Evolutionary conservation across 345 rosid species (phyloP).

Genomic region (Kernera saxatilis): DNA sequence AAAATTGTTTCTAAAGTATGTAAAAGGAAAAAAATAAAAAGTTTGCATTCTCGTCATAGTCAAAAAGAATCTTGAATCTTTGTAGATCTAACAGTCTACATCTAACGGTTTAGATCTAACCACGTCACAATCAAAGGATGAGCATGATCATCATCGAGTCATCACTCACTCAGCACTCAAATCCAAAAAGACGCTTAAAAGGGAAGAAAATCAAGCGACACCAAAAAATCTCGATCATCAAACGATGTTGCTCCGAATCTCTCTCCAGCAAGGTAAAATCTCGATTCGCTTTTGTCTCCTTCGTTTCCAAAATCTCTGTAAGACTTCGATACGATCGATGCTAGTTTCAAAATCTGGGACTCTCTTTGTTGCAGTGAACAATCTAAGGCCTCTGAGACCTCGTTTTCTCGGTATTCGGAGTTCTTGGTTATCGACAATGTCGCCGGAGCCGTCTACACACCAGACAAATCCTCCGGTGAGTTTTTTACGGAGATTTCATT

Average conservation of each 20-base stretch:
- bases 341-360: too few relatives aligned
- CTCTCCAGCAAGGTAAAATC: slow-evolving; percentile 7
- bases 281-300: neutral
- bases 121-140: neutral
- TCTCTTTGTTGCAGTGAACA: slow-evolving; percentile 66
- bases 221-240: neutral
- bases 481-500: neutral
- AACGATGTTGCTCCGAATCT: slow-evolving; percentile 10
- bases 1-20: too few relatives aligned
- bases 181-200: neutral
- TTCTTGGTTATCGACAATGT: slow-evolving; percentile 45
- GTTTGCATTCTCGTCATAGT: neutral
- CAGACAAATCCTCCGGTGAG: slow-evolving; percentile 48
- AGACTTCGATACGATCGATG: slow-evolving; percentile 12
- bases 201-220: neutral
- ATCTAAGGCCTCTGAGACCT: slow-evolving; percentile 45
- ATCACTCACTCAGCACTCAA: slow-evolving; percentile 18
- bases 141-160: slow-evolving; percentile 1
- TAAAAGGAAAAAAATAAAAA: too few relatives aligned
- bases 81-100: neutral
- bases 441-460: slow-evolving; percentile 43
- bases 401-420: slow-evolving; percentile 33
- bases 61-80: neutral
- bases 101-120: neutral
- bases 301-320: neutral